Evolutionary conservation across 768 basidiomycete species (phyloP).

Genomic region (Amanita rubescens): DNA sequence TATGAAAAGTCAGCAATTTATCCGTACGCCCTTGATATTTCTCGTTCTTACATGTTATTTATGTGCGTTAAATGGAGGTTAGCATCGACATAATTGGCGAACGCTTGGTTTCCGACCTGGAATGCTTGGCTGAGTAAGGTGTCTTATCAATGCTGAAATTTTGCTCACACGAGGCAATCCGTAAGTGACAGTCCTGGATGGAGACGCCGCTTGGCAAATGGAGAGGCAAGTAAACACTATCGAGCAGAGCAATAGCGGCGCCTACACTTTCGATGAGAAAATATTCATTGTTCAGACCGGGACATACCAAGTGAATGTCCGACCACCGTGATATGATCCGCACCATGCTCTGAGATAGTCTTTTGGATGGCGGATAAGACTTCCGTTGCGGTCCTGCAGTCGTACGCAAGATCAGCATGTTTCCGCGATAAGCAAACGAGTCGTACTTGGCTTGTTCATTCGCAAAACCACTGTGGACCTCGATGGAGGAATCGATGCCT

Average conservation of each 20-base stretch:
- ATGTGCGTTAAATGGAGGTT: slow-evolving; percentile 45
- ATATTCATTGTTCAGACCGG: neutral
- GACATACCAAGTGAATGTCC: slow-evolving; percentile 39
- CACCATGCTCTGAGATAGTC: slow-evolving; percentile 26
- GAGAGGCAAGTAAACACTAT: slow-evolving; percentile 46
- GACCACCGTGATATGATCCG: slow-evolving; percentile 33
- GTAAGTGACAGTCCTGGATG: slow-evolving; percentile 30
- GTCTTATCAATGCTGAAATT: neutral
- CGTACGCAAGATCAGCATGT: neutral
- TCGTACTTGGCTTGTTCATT: slow-evolving; percentile 32
- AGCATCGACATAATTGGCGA: slow-evolving; percentile 53
- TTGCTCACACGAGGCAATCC: slow-evolving; percentile 35
- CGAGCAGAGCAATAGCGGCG: slow-evolving; percentile 48
- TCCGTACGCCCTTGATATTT: neutral
- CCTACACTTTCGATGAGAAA: slow-evolving; percentile 20
- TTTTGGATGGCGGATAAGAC: slow-evolving; percentile 34
- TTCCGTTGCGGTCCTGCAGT: slow-evolving; percentile 29
- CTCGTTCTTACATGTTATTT: slow-evolving; percentile 35
- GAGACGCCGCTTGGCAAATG: slow-evolving; percentile 32
- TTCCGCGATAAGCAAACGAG: neutral
- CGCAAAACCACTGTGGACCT: slow-evolving; percentile 39
- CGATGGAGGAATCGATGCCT: slow-evolving; percentile 30
- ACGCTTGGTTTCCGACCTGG: slow-evolving; percentile 52
- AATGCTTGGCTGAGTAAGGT: neutral
- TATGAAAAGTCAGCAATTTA: neutral